Base-by-base conservation (phyloP, 140 eudicot species). In the Cichorium intybus region DNA sequence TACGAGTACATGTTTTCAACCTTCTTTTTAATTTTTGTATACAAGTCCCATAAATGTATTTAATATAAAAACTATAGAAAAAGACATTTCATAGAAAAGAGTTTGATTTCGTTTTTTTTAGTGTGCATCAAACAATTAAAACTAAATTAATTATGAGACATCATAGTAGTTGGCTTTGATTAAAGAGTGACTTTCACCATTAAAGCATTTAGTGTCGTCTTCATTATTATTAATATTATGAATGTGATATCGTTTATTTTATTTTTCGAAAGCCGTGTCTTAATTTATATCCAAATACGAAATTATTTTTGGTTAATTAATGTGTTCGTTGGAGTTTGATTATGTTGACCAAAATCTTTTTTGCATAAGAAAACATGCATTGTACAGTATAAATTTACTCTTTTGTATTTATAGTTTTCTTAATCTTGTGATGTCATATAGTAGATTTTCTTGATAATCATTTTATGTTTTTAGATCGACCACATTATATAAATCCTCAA, bases 81-180 rank as follows among this genome's bases (percentile, higher is more conserved):
- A 52, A 62, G 77, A 62, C 77, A 62, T 61, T 26, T 72, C 77
- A 62, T 27, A 47, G 39, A 53, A 28, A 26, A 62, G 56, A 53
- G 70, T 72, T 72, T 27, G 49, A 52, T 24, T 60, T 71, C 61
- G 62, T 62, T 35, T 52, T 43, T 52, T 70, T 33, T 47, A 71
- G 12, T 51, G 70, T 43, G 41, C 56, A 26, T 33, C 18, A 34
- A 70, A 51, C 51, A 61, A 61, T 71, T 21, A 37, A 71, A 39
- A 72, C 48, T n/a, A 60, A 72, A 53, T 62, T 72, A 72, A 62
- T 62, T 62, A 72, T 56, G 43, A 62, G 77, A 72, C 77, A 72
- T 64, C 24, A n/a, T 71, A 71, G 76, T 71, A 50, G 76, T 61
- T 71, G 76, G 76, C 70, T 61, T 71, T 71, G 56, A 61, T 71